phyloP scores from a whole-genome alignment of 2,329 filamentous ascomycete species.

The Cladosporium phlei region DNA sequence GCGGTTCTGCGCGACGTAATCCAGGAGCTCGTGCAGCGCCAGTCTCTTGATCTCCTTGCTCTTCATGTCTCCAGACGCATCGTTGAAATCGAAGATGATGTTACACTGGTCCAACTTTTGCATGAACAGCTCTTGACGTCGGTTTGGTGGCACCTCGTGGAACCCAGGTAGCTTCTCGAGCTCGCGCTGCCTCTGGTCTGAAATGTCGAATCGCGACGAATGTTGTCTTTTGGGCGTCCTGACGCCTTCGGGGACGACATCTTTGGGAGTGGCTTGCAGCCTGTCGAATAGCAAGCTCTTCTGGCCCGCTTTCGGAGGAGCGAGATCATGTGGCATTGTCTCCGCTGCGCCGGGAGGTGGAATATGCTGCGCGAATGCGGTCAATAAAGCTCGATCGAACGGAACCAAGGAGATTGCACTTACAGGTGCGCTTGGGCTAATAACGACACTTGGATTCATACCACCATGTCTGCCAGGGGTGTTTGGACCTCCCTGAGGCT shows the following conservation, averaged over 20 bases:
- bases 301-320: constrained; percentile 83
- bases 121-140: constrained; percentile 96
- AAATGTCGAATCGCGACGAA: constrained; percentile 96
- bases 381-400: constrained; percentile 8
- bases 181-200: constrained; percentile 80
- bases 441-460: constrained; percentile 71
- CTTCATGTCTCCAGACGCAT: constrained; percentile 97
- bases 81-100: constrained; percentile 99
- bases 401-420: constrained; percentile 35
- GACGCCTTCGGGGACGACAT: constrained; percentile 82
- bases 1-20: constrained; percentile 97
- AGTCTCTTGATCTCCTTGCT: constrained; percentile 99
- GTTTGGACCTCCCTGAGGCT: constrained; percentile 14
- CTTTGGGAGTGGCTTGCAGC: constrained; percentile 89
- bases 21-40: constrained; percentile 88
- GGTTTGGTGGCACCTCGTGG: constrained; percentile 92
- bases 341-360: constrained; percentile 90
- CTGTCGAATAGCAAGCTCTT: constrained; percentile 87
- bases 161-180: constrained; percentile 96
- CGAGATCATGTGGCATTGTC: constrained; percentile 96
- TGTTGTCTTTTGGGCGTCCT: constrained; percentile 94
- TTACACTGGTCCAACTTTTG: constrained; percentile 99
- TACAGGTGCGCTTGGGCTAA: constrained; percentile 90
- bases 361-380: constrained; percentile 60
- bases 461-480: constrained; percentile 28